These are phyloP conservation scores for Canavalia ensiformis DNA, from an alignment of 306 rosid genomes.

Conservation along the genomic window DNA sequence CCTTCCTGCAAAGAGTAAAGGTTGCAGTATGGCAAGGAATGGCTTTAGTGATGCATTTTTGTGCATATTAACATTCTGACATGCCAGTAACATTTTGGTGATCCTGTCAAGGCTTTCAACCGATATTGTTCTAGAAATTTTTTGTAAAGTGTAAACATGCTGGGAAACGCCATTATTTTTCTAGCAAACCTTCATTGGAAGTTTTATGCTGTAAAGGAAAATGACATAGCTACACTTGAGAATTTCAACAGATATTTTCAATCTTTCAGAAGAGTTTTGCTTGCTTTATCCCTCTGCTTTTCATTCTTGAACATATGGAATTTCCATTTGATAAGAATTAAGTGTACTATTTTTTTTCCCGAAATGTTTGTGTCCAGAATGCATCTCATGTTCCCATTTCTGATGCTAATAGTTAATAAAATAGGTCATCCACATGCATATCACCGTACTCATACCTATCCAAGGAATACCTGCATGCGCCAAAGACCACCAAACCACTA, in stretches of 20 bases:
- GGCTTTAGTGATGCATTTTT: slow-evolving; percentile 1
- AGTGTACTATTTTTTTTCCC: neutral
- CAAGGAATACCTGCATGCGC: neutral
- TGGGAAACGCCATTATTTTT: neutral
- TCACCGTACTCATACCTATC: no score
- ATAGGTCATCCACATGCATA: slow-evolving; percentile 6
- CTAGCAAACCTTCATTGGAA: neutral
- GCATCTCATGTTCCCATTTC: slow-evolving; percentile 12
- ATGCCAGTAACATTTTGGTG: neutral
- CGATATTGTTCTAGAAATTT: neutral
- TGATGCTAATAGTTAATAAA: neutral
- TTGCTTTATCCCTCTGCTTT: neutral
- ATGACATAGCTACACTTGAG: neutral
- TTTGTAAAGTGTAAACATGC: neutral
- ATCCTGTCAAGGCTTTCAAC: neutral
- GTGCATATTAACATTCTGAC: neutral
- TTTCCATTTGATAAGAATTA: neutral
- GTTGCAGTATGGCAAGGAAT: neutral
- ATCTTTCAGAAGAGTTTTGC: neutral
- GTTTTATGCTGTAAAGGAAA: neutral
- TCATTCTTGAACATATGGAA: neutral
- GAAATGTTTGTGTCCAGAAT: neutral
- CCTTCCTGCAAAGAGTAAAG: slow-evolving; percentile 4
- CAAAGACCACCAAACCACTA: neutral
- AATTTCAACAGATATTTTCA: neutral